Base-by-base conservation (phyloP, 148 eudicot species). In the Silene latifolia region DNA sequence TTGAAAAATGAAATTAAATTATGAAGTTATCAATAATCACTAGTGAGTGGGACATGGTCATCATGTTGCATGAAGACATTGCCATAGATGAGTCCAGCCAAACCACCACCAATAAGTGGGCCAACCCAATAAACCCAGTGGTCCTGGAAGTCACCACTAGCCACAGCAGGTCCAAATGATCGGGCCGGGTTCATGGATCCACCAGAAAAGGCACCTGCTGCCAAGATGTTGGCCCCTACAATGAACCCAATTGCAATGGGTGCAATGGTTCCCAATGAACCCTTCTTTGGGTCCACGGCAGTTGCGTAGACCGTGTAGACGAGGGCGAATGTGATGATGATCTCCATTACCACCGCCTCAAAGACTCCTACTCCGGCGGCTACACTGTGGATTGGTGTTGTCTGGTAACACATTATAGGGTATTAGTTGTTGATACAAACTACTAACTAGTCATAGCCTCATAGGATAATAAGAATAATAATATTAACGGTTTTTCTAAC, bases 131-230 rank as follows among this genome's bases (percentile, higher is more conserved):
- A 93, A 76, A 93, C 83, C 98, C 97, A 92, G 86, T 82, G 78
- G 54, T 81, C 87, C 17, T 75, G 73, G 83, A 83, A 92, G 79
- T 90, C 80, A 1, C 89, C 88, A 73, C 90, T 86, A 1, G 85
- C 98, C 2, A 92, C 87, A 1, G 95, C 97, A 0, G 97, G 97
- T 13, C 98, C 98, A 23, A 90, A 90, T 0, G 93, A 90, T 0
- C 96, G 84, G 69, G 96, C 96, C 2, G 96, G 98, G 89, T 93
- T 93, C 98, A 90, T 93, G 2, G 98, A 92, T 51, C 96, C 98
- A 24, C 98, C 96, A 1, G 91, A 89, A 80, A 93, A 93, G 14
- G 98, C 90, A 39, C 96, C 96, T 4, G 93, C 96, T 2, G 90
- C 93, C 76, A 90, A 83, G 54, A 90, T 93, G 77, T 93, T 93